Percentiles rank a stretch among this genome's conserved stretches.
These are phyloP conservation scores for Melaleuca quinquenervia DNA, from an alignment of 345 rosid species.

Conservation along the genomic window DNA sequence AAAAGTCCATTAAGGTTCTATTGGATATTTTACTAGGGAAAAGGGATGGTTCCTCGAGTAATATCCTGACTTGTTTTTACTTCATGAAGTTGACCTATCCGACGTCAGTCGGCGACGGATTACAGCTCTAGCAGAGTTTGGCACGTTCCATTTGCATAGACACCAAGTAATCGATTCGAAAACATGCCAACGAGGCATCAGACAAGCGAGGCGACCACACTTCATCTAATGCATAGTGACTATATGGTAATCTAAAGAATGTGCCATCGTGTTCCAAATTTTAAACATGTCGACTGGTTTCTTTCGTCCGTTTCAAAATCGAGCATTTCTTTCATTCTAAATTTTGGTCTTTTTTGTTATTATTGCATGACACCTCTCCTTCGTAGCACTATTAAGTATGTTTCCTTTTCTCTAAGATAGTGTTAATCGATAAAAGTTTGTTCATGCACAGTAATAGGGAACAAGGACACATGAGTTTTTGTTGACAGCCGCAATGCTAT, in stretches of 20 bases:
- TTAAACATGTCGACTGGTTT: fast-evolving
- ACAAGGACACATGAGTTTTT: not conserved
- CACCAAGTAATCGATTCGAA: not conserved
- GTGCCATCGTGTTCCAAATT: not conserved
- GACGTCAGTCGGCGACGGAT: not conserved
- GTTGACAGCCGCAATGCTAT: not conserved
- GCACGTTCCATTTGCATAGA: not conserved
- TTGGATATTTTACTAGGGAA: not conserved
- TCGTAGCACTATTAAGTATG: not conserved
- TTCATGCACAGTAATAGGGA: not conserved
- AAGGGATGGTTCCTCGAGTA: not conserved
- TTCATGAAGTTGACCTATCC: not conserved
- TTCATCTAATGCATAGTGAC: not conserved
- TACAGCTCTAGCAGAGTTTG: not conserved
- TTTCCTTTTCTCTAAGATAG: not conserved
- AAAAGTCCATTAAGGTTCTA: not conserved
- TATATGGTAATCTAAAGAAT: not conserved
- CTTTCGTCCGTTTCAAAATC: not conserved
- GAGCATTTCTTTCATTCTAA: not conserved
- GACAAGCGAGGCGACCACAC: not conserved
- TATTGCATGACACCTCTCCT: not conserved
- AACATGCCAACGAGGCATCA: not conserved
- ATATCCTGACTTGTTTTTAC: not conserved
- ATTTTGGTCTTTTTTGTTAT: not conserved
- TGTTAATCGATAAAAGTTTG: not conserved